Percentiles rank a stretch among this genome's conserved stretches.
These are phyloP conservation scores for Primulina tabacum DNA, from an alignment of 257 asterid genomes.

Conservation along the genomic window DNA sequence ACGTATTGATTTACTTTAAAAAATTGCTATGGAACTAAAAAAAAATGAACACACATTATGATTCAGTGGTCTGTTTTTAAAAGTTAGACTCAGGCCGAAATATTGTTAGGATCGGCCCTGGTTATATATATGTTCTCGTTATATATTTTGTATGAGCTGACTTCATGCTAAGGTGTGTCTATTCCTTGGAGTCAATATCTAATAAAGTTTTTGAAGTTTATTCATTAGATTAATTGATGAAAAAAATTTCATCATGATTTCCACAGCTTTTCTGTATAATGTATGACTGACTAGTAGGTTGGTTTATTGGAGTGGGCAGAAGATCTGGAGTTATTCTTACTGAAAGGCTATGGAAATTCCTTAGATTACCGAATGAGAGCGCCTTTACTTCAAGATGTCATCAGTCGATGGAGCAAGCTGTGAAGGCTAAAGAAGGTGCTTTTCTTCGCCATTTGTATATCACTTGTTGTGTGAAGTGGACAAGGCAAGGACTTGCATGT, in stretches of 20 bases:
- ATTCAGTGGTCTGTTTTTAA: no score
- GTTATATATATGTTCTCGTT: slow-evolving; percentile 20
- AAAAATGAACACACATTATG: no score
- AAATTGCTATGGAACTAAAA: no score
- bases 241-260: not conserved
- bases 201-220: not conserved
- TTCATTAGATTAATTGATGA: slow-evolving; percentile 1
- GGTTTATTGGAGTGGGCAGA: slow-evolving; percentile 90
- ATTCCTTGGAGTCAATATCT: no score
- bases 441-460: slow-evolving; percentile 12
- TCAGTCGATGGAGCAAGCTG: slow-evolving; percentile 90
- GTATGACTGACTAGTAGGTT: slow-evolving; percentile 41
- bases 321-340: slow-evolving; percentile 80
- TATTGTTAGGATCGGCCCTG: no score
- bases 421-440: slow-evolving; percentile 73
- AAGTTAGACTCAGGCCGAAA: no score
- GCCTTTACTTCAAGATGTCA: slow-evolving; percentile 83
- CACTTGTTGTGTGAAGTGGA: not conserved
- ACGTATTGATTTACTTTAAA: no score
- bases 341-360: slow-evolving; percentile 91
- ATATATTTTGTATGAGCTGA: slow-evolving; percentile 8
- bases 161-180: slow-evolving; percentile 13
- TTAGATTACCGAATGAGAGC: slow-evolving; percentile 93
- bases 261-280: slow-evolving; percentile 24
- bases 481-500: not conserved